A percentile compares a stretch with the other conserved stretches of the same genome.
Evolutionary conservation across 495 filamentous ascomycete species (phyloP).

Genomic region (Hypoxylon perforatum): DNA sequence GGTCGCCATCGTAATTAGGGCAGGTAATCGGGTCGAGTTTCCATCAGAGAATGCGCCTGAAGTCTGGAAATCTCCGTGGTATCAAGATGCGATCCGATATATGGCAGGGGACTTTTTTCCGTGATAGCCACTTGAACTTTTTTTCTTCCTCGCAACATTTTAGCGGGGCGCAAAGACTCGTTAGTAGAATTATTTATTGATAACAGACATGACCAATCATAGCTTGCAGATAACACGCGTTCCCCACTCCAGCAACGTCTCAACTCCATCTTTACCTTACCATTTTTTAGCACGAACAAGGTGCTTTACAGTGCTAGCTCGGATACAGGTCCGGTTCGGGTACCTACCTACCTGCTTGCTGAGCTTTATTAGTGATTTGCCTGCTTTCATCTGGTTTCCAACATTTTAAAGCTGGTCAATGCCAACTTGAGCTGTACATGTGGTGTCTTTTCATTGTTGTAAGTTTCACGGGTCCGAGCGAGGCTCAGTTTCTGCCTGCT

Average conservation of each 20-base stretch:
- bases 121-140: slow-evolving; percentile 38
- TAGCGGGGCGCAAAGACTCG: slow-evolving; percentile 40
- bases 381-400: too few relatives aligned
- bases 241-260: slow-evolving; percentile 11
- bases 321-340: too few relatives aligned
- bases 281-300: slow-evolving; percentile 18
- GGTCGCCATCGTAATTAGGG: slow-evolving; percentile 70
- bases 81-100: background rate
- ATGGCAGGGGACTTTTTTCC: slow-evolving; percentile 4
- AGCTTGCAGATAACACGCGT: slow-evolving; percentile 4
- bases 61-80: background rate
- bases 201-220: slow-evolving; percentile 29
- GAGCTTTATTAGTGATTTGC: too few relatives aligned
- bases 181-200: slow-evolving; percentile 20
- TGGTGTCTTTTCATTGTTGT: too few relatives aligned
- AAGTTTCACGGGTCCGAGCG: too few relatives aligned
- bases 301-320: background rate
- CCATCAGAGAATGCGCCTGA: slow-evolving; percentile 27
- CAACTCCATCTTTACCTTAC: background rate
- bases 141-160: slow-evolving; percentile 30
- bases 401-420: too few relatives aligned
- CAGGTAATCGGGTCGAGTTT: slow-evolving; percentile 1
- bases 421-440: too few relatives aligned
- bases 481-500: too few relatives aligned
- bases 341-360: background rate